These are phyloP conservation scores for Dactylonectria estremocensis DNA, from an alignment of 2,329 filamentous ascomycete genomes.

Conservation along the genomic window DNA sequence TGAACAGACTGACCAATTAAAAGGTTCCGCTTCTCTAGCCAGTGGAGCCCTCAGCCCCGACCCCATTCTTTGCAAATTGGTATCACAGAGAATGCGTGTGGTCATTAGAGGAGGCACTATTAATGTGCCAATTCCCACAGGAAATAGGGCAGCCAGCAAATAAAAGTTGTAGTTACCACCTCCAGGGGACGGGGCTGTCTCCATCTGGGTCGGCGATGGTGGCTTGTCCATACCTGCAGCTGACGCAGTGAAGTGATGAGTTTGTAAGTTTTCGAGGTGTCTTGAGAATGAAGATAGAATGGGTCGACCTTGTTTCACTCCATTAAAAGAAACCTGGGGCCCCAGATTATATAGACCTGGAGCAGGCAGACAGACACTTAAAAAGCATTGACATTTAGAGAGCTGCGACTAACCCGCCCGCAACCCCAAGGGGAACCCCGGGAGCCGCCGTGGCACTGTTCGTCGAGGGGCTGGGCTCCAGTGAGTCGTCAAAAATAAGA, in stretches of 20 bases:
- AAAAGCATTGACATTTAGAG: background rate
- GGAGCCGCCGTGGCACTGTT: no score
- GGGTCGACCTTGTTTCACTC: background rate
- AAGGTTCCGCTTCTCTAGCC: no score
- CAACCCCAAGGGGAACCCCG: background rate
- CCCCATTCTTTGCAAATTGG: no score
- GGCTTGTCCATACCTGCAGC: constrained; percentile 7
- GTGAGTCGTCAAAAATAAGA: no score
- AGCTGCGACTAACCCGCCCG: background rate
- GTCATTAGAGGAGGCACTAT: no score
- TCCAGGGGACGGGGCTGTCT: background rate
- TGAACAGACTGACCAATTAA: no score
- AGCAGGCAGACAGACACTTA: background rate
- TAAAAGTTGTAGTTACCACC: no score
- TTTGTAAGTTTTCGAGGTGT: background rate
- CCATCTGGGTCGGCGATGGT: constrained; percentile 5
- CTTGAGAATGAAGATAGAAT: background rate
- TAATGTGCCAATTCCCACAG: no score
- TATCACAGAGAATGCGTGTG: no score
- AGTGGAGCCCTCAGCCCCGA: no score
- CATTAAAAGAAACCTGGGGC: background rate
- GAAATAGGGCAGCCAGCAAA: no score
- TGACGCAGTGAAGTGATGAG: background rate
- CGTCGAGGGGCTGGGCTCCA: no score
- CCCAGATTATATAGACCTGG: constrained; percentile 3